A percentile compares a stretch with the other conserved stretches of the same genome.
Conservation (phyloP, 768 basidiomycete genomes). For the Lentinus tigrinus region DNA sequence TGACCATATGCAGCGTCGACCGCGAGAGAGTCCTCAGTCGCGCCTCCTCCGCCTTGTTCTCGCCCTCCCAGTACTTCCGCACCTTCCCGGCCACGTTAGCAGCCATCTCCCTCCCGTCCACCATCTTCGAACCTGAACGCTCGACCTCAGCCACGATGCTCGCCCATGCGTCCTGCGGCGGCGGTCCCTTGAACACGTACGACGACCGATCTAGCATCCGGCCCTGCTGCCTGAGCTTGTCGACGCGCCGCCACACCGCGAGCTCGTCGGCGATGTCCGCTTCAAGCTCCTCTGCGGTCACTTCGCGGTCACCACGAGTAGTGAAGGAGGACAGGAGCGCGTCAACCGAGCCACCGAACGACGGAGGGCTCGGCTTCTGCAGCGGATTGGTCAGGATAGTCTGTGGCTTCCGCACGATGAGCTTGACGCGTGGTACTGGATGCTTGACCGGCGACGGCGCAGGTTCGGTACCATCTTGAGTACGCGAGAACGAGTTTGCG, state of each 20-base stretch:
- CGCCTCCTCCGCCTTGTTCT: conserved; percentile 70
- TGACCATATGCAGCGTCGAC: conserved; percentile 66
- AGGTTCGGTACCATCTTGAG: not conserved
- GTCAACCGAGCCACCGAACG: conserved; percentile 52
- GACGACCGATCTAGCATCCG: conserved; percentile 28
- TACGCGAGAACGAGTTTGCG: not conserved
- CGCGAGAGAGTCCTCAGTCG: conserved; percentile 66
- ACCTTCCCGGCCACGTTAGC: conserved; percentile 62
- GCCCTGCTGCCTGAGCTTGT: conserved; percentile 45
- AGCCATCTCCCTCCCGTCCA: conserved; percentile 44
- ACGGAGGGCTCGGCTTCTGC: conserved; percentile 59
- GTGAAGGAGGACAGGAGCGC: conserved; percentile 63
- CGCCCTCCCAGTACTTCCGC: conserved; percentile 73
- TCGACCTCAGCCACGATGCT: conserved; percentile 41
- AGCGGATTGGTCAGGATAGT: conserved; percentile 61
- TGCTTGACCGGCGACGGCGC: conserved; percentile 21
- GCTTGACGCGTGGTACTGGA: conserved; percentile 62
- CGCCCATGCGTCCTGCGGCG: conserved; percentile 57
- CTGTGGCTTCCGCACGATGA: conserved; percentile 65
- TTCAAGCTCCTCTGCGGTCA: conserved; percentile 39
- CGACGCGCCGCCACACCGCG: conserved; percentile 41
- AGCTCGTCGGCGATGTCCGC: conserved; percentile 43
- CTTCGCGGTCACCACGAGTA: conserved; percentile 48
- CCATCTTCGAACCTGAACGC: conserved; percentile 20
- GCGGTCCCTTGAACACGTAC: conserved; percentile 3